These are phyloP conservation scores for Medicago ruthenica DNA, from an alignment of 306 rosid species.

Conservation along the genomic window DNA sequence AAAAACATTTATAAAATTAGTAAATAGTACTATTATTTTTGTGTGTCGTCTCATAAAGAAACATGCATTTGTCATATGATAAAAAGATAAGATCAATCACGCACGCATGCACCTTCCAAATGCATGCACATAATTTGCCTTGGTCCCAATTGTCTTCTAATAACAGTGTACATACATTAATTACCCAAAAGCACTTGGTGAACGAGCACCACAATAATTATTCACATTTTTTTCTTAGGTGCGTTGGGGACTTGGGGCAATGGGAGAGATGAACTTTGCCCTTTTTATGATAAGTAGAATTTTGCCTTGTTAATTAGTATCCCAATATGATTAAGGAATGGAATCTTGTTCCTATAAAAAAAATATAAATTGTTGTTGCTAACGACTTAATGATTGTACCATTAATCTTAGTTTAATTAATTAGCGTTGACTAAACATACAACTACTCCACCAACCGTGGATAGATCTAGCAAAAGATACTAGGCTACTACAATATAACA, in stretches of 20 bases:
- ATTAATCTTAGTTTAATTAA: not conserved
- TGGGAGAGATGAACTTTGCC: constrained; percentile 43
- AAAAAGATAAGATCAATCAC: constrained; percentile 37
- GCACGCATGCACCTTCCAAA: constrained; percentile 37
- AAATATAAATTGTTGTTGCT: constrained; percentile 12
- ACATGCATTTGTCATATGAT: not conserved
- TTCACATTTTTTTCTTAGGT: not conserved
- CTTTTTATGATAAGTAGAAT: not conserved
- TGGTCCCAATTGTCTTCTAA: constrained; percentile 28
- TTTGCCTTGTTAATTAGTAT: not conserved
- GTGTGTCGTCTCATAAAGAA: constrained; percentile 21
- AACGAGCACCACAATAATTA: constrained; percentile 26
- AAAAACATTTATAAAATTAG: not conserved
- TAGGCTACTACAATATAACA: not conserved
- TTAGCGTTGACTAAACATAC: not conserved
- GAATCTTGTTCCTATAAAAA: constrained; percentile 20
- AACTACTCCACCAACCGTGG: not conserved
- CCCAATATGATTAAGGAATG: constrained; percentile 21
- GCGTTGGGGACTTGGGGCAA: constrained; percentile 4
- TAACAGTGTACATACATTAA: not conserved
- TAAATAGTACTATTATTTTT: not conserved
- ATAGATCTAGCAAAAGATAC: not conserved
- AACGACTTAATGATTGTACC: constrained; percentile 24
- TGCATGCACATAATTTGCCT: constrained; percentile 44
- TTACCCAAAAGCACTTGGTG: not conserved